Evolutionary conservation across 2,329 filamentous ascomycete species (phyloP).

Genomic region (Metarhizium guizhouense): DNA sequence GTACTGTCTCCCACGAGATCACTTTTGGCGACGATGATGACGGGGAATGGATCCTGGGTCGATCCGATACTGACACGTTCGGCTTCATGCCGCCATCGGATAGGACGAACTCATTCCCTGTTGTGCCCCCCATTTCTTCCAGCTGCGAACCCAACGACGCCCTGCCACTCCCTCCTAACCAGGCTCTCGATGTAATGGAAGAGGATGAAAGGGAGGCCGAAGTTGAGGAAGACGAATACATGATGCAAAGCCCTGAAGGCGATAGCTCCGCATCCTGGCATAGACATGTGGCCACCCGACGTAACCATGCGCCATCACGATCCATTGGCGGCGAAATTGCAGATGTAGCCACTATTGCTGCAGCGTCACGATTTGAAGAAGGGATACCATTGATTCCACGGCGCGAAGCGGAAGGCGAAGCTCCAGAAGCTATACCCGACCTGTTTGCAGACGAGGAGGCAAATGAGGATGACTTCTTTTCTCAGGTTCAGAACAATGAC

Average conservation of each 20-base stretch:
- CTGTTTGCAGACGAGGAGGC: constrained; percentile 36
- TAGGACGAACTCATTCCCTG: constrained; percentile 55
- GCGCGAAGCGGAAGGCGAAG: constrained; percentile 6
- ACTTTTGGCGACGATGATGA: constrained; percentile 52
- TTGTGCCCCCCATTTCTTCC: constrained; percentile 35
- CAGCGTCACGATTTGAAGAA: constrained; percentile 58
- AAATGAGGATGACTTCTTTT: constrained; percentile 57
- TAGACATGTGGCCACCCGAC: constrained; percentile 8
- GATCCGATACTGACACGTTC: constrained; percentile 47
- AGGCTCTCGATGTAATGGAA: constrained; percentile 44
- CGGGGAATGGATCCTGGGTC: constrained; percentile 45
- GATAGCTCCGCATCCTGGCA: constrained; percentile 6
- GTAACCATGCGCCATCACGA: constrained; percentile 20
- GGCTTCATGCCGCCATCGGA: constrained; percentile 49
- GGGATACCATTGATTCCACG: constrained; percentile 54
- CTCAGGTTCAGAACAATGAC: constrained; percentile 30
- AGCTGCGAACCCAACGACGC: constrained; percentile 19
- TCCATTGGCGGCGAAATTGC: constrained; percentile 35
- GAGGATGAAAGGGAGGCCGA: constrained; percentile 41
- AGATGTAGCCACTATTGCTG: constrained; percentile 30
- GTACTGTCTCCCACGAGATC: constrained; percentile 54
- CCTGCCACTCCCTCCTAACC: constrained; percentile 35
- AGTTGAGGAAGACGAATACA: constrained; percentile 29
- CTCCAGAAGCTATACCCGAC: constrained; percentile 10
- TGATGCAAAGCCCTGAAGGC: constrained; percentile 9